phyloP scores from a whole-genome alignment of 2,329 filamentous ascomycete species.

The Pseudocercospora eumusae region DNA sequence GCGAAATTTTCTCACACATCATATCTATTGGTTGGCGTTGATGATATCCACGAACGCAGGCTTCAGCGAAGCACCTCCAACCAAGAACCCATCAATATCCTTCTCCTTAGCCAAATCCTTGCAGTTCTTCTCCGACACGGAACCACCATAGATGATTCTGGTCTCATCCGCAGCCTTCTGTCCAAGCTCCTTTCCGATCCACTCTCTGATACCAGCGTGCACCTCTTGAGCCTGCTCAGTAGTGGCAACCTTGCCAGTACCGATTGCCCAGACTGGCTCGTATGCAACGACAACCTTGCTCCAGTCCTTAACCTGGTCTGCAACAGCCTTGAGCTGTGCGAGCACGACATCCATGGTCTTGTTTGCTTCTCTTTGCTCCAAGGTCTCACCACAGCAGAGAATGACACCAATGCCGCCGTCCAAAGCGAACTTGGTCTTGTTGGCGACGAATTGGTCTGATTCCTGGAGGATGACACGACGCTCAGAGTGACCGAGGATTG shows the following conservation, averaged over 20 bases:
- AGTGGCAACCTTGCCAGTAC: conserved; percentile 89
- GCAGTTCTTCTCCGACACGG: conserved; percentile 98
- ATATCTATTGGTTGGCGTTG: conserved; percentile 55
- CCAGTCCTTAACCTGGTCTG: conserved; percentile 82
- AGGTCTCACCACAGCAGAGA: conserved; percentile 94
- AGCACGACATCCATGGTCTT: conserved; percentile 87
- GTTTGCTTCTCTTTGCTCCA: conserved; percentile 84
- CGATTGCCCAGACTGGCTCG: conserved; percentile 94
- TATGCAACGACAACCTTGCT: conserved; percentile 94
- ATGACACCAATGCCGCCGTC: conserved; percentile 88
- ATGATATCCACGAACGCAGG: conserved; percentile 80
- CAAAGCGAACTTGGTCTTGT: conserved; percentile 91
- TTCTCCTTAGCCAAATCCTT: conserved; percentile 84
- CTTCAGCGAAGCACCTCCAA: conserved; percentile 95
- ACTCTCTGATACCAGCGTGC: conserved; percentile 86
- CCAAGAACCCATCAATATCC: conserved; percentile 97
- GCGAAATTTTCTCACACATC: background rate
- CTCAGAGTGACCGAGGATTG: conserved; percentile 92
- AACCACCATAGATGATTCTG: conserved; percentile 93
- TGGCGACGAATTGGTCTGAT: conserved; percentile 77
- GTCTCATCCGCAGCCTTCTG: conserved; percentile 79
- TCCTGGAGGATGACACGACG: conserved; percentile 87
- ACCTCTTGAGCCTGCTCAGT: conserved; percentile 91
- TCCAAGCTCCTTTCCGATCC: conserved; percentile 75
- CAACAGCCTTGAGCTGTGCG: conserved; percentile 78